Evolutionary conservation across 441 rosid genomes (phyloP).

Genomic region (Eutrema salsugineum): DNA sequence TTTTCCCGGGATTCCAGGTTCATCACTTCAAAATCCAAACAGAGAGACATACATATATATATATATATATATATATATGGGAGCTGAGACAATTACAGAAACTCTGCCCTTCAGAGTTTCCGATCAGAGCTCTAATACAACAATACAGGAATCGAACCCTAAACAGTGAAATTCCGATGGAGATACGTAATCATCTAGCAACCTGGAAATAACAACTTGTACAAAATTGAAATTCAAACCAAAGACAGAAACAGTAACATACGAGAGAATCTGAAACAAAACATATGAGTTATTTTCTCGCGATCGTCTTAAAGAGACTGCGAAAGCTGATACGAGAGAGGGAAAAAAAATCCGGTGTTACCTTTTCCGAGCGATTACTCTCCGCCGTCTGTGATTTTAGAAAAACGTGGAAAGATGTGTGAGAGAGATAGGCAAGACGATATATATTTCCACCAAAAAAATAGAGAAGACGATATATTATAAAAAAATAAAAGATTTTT

Average conservation of each 20-base stretch:
- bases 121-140: not conserved
- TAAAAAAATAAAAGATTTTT: not conserved
- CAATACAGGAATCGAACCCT: not conserved
- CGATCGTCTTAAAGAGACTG: not conserved
- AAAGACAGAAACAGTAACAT: not conserved
- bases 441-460: too few species aligned
- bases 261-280: constrained; percentile 5
- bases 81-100: not conserved
- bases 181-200: not conserved
- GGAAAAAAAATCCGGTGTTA: constrained; percentile 2
- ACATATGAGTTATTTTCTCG: not conserved
- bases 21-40: constrained; percentile 12
- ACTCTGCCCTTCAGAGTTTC: not conserved
- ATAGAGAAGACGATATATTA: not conserved
- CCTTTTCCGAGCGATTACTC: constrained; percentile 13
- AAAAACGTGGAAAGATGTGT: not conserved
- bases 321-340: not conserved
- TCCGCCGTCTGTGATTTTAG: constrained; percentile 27
- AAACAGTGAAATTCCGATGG: not conserved
- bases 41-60: not conserved
- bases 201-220: not conserved
- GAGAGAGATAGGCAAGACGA: constrained; percentile 4
- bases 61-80: not conserved
- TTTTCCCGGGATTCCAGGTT: constrained; percentile 25
- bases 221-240: not conserved